Evolutionary conservation across 2,329 filamentous ascomycete species (phyloP).

Genomic region (Thermoascus crustaceus): DNA sequence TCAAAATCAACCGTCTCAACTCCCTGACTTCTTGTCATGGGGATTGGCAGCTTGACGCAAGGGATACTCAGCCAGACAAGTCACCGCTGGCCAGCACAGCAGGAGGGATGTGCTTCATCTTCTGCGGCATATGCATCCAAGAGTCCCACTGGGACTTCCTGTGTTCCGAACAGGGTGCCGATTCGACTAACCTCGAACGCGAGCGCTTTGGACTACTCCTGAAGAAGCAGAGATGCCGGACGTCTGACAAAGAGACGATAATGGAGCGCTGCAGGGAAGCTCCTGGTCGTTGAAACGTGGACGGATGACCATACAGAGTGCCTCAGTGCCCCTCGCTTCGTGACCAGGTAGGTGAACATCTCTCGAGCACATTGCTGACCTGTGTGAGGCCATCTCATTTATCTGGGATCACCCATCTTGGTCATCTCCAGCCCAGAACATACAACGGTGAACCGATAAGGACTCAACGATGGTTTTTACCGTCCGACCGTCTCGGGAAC

Average conservation of each 20-base stretch:
- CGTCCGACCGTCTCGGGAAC: too few species aligned
- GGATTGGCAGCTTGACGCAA: conserved; percentile 7
- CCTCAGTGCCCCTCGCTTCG: too few species aligned
- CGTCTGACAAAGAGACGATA: neutral
- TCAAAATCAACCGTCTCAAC: too few species aligned
- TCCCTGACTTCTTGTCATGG: neutral
- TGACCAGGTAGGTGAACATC: too few species aligned
- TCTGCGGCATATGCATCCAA: neutral
- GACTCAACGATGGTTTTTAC: too few species aligned
- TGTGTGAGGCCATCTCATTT: too few species aligned
- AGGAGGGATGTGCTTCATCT: neutral
- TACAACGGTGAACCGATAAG: too few species aligned
- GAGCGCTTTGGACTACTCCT: neutral
- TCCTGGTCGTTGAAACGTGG: neutral
- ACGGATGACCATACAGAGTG: too few species aligned
- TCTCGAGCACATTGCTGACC: too few species aligned
- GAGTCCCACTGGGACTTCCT: neutral
- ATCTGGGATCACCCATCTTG: too few species aligned
- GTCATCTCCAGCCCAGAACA: too few species aligned
- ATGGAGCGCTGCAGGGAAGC: neutral
- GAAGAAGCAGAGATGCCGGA: neutral
- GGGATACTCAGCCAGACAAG: conserved; percentile 13
- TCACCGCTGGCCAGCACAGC: conserved; percentile 19
- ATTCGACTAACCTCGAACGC: neutral
- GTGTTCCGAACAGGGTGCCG: neutral